phyloP scores from a whole-genome alignment of 441 rosid species.

The Brassica balearica region DNA sequence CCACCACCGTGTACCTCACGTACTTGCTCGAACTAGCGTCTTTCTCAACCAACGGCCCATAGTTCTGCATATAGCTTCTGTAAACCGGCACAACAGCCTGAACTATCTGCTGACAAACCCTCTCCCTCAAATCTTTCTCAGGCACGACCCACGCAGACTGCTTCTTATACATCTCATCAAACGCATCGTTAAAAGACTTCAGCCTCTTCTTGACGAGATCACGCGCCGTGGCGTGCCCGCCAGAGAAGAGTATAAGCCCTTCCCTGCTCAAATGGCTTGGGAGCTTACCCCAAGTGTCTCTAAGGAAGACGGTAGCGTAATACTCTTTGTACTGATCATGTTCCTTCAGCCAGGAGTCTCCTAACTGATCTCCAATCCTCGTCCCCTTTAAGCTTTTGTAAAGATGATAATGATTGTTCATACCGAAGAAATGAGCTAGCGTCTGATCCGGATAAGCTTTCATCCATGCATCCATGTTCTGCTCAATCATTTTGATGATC shows the following conservation, averaged over 20 bases:
- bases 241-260: conserved; percentile 93
- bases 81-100: conserved; percentile 88
- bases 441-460: conserved; percentile 73
- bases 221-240: conserved; percentile 98
- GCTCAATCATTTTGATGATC: conserved; percentile 71
- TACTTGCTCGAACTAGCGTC: conserved; percentile 84
- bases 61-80: conserved; percentile 97
- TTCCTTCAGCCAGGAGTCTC: conserved; percentile 86
- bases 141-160: conserved; percentile 78
- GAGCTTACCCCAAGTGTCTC: conserved; percentile 93
- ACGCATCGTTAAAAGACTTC: conserved; percentile 84
- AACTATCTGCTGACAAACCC: conserved; percentile 73
- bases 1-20: conserved; percentile 81
- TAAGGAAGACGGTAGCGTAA: conserved; percentile 65
- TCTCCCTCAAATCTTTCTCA: conserved; percentile 89
- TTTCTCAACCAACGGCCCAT: conserved; percentile 94
- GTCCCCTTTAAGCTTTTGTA: conserved; percentile 88
- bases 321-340: conserved; percentile 87
- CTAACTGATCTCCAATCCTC: conserved; percentile 74
- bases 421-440: conserved; percentile 73
- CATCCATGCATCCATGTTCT: conserved; percentile 79
- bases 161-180: conserved; percentile 80
- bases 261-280: conserved; percentile 89
- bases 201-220: conserved; percentile 97
- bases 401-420: conserved; percentile 93